These are phyloP conservation scores for Cystobasidium onofrii DNA, from an alignment of 768 basidiomycete genomes.

Conservation along the genomic window DNA sequence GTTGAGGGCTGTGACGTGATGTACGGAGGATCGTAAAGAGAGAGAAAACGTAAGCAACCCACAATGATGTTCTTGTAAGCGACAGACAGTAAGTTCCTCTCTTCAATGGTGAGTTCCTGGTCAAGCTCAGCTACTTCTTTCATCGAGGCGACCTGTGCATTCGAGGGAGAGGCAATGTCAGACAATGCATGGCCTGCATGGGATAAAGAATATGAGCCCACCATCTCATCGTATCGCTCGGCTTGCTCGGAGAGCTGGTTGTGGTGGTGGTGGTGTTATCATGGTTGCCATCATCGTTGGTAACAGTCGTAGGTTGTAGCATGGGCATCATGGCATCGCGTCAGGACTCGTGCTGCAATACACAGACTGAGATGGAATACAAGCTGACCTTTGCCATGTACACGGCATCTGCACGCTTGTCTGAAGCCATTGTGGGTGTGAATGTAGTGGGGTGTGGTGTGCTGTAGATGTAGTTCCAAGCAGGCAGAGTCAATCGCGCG, in stretches of 20 bases:
- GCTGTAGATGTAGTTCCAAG: neutral
- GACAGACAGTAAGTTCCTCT: slow-evolving; percentile 95
- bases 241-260: slow-evolving; percentile 33
- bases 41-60: neutral
- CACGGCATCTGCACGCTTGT: slow-evolving; percentile 17
- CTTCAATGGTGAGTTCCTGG: slow-evolving; percentile 96
- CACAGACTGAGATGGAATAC: neutral
- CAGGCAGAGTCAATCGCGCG: no score
- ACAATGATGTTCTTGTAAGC: slow-evolving; percentile 93
- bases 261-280: neutral
- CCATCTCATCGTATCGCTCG: slow-evolving; percentile 37
- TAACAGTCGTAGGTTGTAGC: neutral
- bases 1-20: no score
- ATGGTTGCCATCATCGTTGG: neutral
- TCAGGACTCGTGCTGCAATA: no score
- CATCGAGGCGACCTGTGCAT: slow-evolving; percentile 32
- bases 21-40: no score
- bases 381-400: slow-evolving; percentile 31
- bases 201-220: no score
- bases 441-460: neutral
- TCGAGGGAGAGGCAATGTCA: neutral
- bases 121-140: slow-evolving; percentile 48
- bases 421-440: neutral
- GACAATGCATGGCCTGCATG: no score
- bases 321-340: neutral